phyloP scores from a whole-genome alignment of 2,329 filamentous ascomycete genomes.

The Atkinsonella hypoxylon region DNA sequence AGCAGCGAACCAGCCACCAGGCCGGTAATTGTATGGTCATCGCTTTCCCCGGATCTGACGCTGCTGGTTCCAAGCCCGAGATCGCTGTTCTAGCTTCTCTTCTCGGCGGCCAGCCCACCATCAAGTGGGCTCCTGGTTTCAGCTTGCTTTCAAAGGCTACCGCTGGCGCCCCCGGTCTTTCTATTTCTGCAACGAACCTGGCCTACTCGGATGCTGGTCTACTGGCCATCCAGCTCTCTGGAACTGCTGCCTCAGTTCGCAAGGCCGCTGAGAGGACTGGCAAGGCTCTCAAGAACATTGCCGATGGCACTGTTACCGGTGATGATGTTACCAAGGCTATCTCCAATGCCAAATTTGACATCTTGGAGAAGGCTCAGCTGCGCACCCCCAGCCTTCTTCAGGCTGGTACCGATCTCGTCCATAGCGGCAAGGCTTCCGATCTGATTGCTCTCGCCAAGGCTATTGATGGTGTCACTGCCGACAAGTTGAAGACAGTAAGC shows the following conservation, averaged over 20 bases:
- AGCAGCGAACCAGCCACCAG: constrained; percentile 74
- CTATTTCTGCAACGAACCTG: constrained; percentile 62
- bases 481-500: constrained; percentile 77
- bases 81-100: constrained; percentile 76
- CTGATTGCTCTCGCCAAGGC: constrained; percentile 67
- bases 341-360: constrained; percentile 85
- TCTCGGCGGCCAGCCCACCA: constrained; percentile 77
- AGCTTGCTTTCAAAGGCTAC: constrained; percentile 75
- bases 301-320: constrained; percentile 60
- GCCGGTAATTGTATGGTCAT: constrained; percentile 76
- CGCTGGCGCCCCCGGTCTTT: constrained; percentile 51
- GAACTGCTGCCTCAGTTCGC: constrained; percentile 60
- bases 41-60: constrained; percentile 83
- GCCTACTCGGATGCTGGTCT: constrained; percentile 93
- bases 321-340: constrained; percentile 88
- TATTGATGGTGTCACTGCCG: constrained; percentile 69
- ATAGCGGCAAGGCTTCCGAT: constrained; percentile 72
- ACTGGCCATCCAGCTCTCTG: constrained; percentile 69
- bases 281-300: constrained; percentile 70
- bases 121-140: constrained; percentile 96
- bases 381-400: constrained; percentile 67
- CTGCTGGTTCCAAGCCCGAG: constrained; percentile 76
- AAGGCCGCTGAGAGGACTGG: constrained; percentile 65
- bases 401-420: constrained; percentile 74
- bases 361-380: constrained; percentile 70